These are phyloP conservation scores for Cryptococcus maquisensis DNA, from an alignment of 1,284 basidiomycete genomes.

Conservation along the genomic window DNA sequence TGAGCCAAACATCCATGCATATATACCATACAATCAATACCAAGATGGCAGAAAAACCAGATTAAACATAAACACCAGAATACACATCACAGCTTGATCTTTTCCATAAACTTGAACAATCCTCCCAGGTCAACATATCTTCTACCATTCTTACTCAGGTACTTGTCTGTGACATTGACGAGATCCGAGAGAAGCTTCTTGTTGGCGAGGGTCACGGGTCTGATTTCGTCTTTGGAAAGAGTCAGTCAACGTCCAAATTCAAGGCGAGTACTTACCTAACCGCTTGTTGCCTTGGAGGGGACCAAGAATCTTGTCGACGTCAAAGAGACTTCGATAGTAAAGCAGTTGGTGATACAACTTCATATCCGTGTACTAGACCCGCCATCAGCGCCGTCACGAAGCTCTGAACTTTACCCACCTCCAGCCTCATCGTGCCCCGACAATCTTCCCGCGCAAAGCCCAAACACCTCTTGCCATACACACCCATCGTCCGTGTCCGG, in stretches of 20 bases:
- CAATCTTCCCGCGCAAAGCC: conserved; percentile 56
- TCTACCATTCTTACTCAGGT: conserved; percentile 75
- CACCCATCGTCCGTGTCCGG: conserved; percentile 79
- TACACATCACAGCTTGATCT: conserved; percentile 25
- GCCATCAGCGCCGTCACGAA: not conserved
- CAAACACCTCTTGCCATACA: conserved; percentile 80
- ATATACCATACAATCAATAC: not conserved
- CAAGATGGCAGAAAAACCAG: not conserved
- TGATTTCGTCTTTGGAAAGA: conserved; percentile 54
- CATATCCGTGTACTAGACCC: conserved; percentile 69
- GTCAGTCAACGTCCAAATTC: not conserved
- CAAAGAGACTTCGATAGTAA: conserved; percentile 74
- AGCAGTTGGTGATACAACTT: conserved; percentile 81
- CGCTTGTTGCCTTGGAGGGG: conserved; percentile 54
- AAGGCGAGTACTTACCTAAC: conserved; percentile 52
- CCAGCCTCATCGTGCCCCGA: conserved; percentile 64
- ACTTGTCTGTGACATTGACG: conserved; percentile 62
- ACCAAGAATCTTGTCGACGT: conserved; percentile 61
- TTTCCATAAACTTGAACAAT: conserved; percentile 71
- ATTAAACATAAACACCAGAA: too few species aligned
- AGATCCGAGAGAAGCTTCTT: conserved; percentile 55
- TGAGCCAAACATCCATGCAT: not conserved
- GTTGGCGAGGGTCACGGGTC: conserved; percentile 56
- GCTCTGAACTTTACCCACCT: conserved; percentile 55
- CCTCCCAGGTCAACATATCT: conserved; percentile 75